Base-by-base conservation (phyloP, 2,329 filamentous ascomycete species). In the Monosporascus cannonballus region DNA sequence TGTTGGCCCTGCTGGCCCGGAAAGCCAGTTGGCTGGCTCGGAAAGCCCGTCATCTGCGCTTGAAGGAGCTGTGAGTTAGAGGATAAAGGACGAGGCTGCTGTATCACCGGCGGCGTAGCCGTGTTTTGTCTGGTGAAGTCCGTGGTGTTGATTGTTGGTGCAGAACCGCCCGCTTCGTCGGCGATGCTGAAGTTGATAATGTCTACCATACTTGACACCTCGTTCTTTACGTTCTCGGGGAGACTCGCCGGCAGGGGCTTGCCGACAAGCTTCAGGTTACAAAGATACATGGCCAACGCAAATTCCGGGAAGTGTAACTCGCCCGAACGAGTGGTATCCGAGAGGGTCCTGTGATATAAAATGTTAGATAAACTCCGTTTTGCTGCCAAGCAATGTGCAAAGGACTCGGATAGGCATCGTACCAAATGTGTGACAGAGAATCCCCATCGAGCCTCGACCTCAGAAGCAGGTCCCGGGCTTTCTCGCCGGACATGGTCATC, bases 161-260 rank as follows among this genome's bases (percentile, higher is more conserved):
- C 73, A n/a, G 79, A 70, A 20, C 79, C 72, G 41, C 73, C 75
- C 39, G 74, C 75, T 27, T 93, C 87, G 59, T 99, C 94, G 1
- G 83, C 84, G 24, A 96, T 82, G 61, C 87, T 90, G 68, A 99
- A 99, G 54, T 91, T 96, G 67, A 99, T 99, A 52, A 99, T 99
- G 67, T 99, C 94, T 41, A 99, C 94, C 92, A 99, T 97, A 72
- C 94, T 96, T 3, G 93, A 97, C 18, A 99, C 94, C 70, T 99
- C 94, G 64, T 99, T 99, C 74, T 85, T 88, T 59, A 99, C 86
- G 54, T 84, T 87, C 34, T 96, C 91, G 0, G 94, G 94, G 9
- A 99, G 77, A 6, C 67, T 70, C 2, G 78, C 66, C 0, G 94
- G 94, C 24, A 99, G 72, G 1, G 85, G 77, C 71, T 96, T 96